A percentile compares a stretch with the other conserved stretches of the same genome.
These are phyloP conservation scores for Beta corolliflora DNA, from an alignment of 179 eudicot species.

Conservation along the genomic window DNA sequence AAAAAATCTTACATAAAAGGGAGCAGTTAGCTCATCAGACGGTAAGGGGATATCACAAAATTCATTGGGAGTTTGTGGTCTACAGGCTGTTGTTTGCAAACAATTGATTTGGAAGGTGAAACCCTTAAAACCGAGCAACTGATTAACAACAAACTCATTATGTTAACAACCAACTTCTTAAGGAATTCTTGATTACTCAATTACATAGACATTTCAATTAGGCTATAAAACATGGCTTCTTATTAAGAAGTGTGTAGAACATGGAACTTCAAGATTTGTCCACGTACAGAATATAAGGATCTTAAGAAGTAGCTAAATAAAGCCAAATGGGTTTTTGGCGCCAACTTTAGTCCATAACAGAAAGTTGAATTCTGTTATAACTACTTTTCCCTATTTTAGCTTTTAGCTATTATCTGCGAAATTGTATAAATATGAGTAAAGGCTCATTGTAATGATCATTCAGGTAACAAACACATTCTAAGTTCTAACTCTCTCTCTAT, in stretches of 20 bases:
- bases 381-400: no score
- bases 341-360: no score
- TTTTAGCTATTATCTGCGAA: no score
- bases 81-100: not conserved
- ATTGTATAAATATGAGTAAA: no score
- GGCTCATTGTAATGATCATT: no score
- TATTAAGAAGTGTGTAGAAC: constrained; percentile 3
- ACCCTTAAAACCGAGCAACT: constrained; percentile 1
- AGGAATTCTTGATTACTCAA: not conserved
- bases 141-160: not conserved
- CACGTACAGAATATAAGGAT: not conserved
- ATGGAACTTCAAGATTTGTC: not conserved
- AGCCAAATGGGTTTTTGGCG: no score
- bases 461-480: no score
- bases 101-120: not conserved
- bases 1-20: not conserved
- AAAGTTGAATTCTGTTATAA: no score
- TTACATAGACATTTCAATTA: not conserved
- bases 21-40: not conserved
- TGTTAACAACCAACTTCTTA: constrained; percentile 1
- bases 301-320: no score
- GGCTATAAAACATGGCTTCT: not conserved
- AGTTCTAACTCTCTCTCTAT: no score
- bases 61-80: not conserved
- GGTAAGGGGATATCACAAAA: not conserved